Base-by-base conservation (phyloP, 768 basidiomycete genomes). In the Pleurotus ostreatus region DNA sequence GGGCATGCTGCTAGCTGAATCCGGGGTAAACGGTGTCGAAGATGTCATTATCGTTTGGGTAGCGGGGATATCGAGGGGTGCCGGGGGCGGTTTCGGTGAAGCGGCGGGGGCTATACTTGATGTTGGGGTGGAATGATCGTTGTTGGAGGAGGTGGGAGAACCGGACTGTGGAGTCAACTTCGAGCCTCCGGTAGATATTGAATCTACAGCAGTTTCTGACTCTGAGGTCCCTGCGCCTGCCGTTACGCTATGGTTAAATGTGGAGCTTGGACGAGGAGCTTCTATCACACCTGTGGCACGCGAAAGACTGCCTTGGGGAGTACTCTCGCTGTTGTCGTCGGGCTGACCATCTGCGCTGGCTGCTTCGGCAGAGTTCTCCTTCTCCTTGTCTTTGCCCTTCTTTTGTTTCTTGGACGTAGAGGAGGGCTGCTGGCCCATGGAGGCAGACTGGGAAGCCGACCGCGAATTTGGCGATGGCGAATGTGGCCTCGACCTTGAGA, bases 11-110 rank as follows among this genome's bases (percentile, higher is more conserved):
- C 70, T 75, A 71, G 69, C 49, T 26, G 83, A 84, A 26, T 78
- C 81, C 16, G 84, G 81, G 37, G 75, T 81, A 60, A 80, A 78
- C 7, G 77, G 73, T 59, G 80, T 71, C 11, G 77, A 69, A 60
- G 90, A 86, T 56, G 93, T 84, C 56, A 97, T 84, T 62, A 98
- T 97, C 8, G 94, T 93, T 52, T 87, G 87, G 0, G 90, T 84
- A 20, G 81, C 77, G 20, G 92, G 88, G 61, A 91, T 89, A 68
- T 94, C 91, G 56, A 92, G 78, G 4, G 89, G 82, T 9, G 79
- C 62, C 12, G 71, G 84, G 3, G 72, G 68, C 0, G 85, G 68
- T 3, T 71, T 59, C 20, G 74, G 69, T n/a, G 78, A 73, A 6
- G 72, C 62, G 8, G 69, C 59, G 4, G 69, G 65, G 7, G 77